Percentiles rank a stretch among this genome's conserved stretches.
phyloP scores from a whole-genome alignment of 805 yeast genomes.

The Yarrowia osloensis region DNA sequence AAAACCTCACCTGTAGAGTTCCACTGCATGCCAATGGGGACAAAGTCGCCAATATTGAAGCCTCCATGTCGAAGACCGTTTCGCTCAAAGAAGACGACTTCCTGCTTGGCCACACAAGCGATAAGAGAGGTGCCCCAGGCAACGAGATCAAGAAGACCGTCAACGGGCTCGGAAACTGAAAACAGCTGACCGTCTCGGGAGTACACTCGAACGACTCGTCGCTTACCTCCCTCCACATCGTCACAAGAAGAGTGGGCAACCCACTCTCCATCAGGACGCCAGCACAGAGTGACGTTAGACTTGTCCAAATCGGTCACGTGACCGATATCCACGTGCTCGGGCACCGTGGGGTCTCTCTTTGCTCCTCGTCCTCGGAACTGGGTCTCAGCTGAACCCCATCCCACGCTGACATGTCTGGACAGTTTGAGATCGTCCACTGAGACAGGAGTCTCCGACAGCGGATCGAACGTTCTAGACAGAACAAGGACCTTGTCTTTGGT shows the following conservation, averaged over 20 bases:
- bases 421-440: conserved; percentile 62
- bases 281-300: conserved; percentile 55
- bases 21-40: conserved; percentile 66
- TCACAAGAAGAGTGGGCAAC: conserved; percentile 71
- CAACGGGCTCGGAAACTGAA: conserved; percentile 86
- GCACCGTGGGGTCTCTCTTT: conserved; percentile 87
- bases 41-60: conserved; percentile 62
- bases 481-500: conserved; percentile 62
- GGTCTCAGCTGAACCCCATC: conserved; percentile 98
- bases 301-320: conserved; percentile 58
- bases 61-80: conserved; percentile 92
- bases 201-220: conserved; percentile 79
- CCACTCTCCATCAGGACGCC: conserved; percentile 95
- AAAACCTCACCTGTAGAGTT: conserved; percentile 76
- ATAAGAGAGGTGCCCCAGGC: conserved; percentile 89
- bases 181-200: conserved; percentile 71
- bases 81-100: conserved; percentile 79
- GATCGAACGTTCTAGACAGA: conserved; percentile 76
- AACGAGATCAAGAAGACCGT: conserved; percentile 69
- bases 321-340: conserved; percentile 70
- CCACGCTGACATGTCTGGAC: conserved; percentile 88
- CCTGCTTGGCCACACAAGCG: conserved; percentile 70
- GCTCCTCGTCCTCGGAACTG: conserved; percentile 95
- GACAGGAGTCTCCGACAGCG: conserved; percentile 65
- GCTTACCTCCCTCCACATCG: conserved; percentile 47